Base-by-base conservation (phyloP, 257 asterid species). In the Euphrasia confusa region DNA sequence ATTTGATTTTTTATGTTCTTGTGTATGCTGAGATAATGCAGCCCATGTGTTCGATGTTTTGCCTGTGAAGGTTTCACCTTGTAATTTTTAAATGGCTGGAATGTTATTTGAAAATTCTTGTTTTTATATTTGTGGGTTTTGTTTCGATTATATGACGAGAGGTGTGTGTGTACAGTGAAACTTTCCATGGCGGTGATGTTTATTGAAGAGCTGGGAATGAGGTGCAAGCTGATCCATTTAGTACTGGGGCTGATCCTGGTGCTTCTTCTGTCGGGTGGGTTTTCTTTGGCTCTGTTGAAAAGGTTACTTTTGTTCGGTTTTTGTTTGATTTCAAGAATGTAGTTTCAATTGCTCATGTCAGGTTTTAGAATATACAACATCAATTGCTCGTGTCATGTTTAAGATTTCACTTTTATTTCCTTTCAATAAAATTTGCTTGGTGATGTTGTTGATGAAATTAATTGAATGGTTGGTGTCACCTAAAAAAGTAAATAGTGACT, bases 201-300 rank as follows among this genome's bases (percentile, higher is more conserved):
- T 37, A 27, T 42, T n/a, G 11, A 37, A 37, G 42, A 37, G 42
- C 11, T 37, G 42, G 11, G 67, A 60, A 81, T 82, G 91, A 79
- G 78, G 82, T 73, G 74, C 72, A 68, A 45, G 67, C 67, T 18
- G 28, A 57, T 64, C 70, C 48, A 53, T 65, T 63, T 72, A 44
- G 66, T 71, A 67, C 68, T 76, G 61, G 71, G 77, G 62, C 45
- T 75, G 56, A 56, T 76, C 49, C 66, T 80, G 72, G 66, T 78
- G 73, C 79, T 90, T 74, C 74, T 83, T 63, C 61, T 82, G 17
- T 67, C 76, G 71, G 93, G 97, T 87, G 76, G 63, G 81, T 63
- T 8, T 50, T 57, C 17, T 57, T 28, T 61, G 27, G 32, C 68
- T 54, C 28, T 30, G 39, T 42, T 61, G 61, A 32, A 52, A 53